Conservation (phyloP, 305 asterid genomes). For the Fraxinus floribunda region DNA sequence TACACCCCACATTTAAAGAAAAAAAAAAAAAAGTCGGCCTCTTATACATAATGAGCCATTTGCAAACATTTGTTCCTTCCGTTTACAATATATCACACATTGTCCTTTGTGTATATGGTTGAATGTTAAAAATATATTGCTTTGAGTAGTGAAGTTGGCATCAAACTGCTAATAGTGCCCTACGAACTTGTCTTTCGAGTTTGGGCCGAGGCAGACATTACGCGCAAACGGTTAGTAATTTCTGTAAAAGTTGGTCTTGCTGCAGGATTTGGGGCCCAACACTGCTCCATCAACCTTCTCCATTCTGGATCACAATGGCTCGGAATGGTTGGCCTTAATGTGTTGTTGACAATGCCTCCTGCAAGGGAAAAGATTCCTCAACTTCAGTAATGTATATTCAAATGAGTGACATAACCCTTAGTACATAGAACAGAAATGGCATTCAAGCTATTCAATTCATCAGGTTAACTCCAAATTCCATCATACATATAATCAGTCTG, state of each 20-base stretch:
- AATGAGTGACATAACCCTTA: not conserved
- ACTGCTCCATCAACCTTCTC: slow-evolving; percentile 68
- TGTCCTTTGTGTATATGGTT: slow-evolving; percentile 26
- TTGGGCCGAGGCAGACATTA: slow-evolving; percentile 53
- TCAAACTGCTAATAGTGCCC: slow-evolving; percentile 10
- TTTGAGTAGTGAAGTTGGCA: slow-evolving; percentile 20
- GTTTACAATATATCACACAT: not conserved
- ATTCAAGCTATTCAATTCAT: not conserved
- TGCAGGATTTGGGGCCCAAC: slow-evolving; percentile 74
- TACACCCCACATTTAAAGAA: not conserved
- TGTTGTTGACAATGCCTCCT: slow-evolving; percentile 83
- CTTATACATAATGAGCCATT: not conserved
- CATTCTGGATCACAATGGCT: slow-evolving; percentile 66
- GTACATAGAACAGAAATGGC: not conserved
- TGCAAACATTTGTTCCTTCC: slow-evolving; percentile 2
- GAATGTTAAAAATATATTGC: slow-evolving; percentile 29
- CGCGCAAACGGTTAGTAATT: slow-evolving; percentile 59
- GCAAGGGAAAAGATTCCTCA: slow-evolving; percentile 10
- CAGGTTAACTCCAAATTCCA: not conserved
- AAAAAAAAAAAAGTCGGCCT: not conserved
- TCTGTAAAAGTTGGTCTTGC: slow-evolving; percentile 62
- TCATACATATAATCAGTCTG: not conserved
- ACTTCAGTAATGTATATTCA: not conserved
- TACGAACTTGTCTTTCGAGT: slow-evolving; percentile 36
- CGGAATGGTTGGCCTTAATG: slow-evolving; percentile 73